Evolutionary conservation across 2,329 filamentous ascomycete genomes (phyloP), one percentile per base, ranked within the genome.

Genomic region (Nectriaceae sp.): DNA sequence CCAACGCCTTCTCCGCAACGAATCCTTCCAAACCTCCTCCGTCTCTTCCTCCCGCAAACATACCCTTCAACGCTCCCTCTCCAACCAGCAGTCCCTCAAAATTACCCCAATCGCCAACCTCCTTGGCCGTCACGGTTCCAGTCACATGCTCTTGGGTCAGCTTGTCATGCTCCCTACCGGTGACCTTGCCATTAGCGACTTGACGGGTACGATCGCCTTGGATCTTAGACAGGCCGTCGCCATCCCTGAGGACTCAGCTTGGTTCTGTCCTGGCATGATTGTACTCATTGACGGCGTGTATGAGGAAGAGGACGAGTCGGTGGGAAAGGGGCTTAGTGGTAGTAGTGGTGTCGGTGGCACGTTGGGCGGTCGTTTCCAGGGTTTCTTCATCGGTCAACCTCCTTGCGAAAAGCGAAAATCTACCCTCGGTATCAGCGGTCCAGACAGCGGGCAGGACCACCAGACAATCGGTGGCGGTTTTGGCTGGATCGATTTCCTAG

Each of bases 401-500:
- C 92, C 93, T 0, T 93, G 90, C 57, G 94, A 99, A 72, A 86
- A 88, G 63, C 82, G 94, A 33, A 84, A 86, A 42, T 80, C 83
- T 11, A 94, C 91, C 0, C 75, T 97, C 3, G 92, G 92, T 10
- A 82, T 88, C 42, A 82, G 77, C 46, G 80, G 77, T 15, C 77
- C 73, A 2, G 80, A 84, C 19, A 76, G 77, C n/a, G 77, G 78
- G 11, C 71, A 75, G 18, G 79, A 82, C 50, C 76, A 82, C 8
- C 6, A 6, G 52, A 84, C 82, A 33, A 83, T 88, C 36, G 87
- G 86, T 21, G 89, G 89, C 49, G 90, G 89, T 1, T 97, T 97
- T 64, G 94, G 94, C 37, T 99, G 94, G 92, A 91, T 96, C 44
- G 94, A 97, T 68, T 99, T 97, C 64, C 76, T 97, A 2, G 94